These are phyloP conservation scores for Microsporum audouinii DNA, from an alignment of 2,329 filamentous ascomycete species.

Conservation along the genomic window DNA sequence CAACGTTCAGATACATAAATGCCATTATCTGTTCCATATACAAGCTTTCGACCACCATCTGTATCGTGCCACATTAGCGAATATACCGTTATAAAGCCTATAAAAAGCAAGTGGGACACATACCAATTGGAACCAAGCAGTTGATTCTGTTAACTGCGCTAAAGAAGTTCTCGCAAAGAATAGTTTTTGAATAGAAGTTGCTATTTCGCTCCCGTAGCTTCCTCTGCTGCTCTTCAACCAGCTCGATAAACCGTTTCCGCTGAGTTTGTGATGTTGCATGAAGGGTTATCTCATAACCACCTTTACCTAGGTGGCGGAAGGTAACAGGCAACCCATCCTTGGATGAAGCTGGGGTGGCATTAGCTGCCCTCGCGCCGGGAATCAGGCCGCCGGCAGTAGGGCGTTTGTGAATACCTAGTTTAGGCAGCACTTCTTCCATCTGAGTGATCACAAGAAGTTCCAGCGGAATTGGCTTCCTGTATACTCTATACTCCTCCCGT, in stretches of 20 bases:
- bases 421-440: constrained; percentile 92
- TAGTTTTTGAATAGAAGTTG: constrained; percentile 57
- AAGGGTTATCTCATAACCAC: constrained; percentile 82
- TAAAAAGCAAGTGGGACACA: constrained; percentile 23
- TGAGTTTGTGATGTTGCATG: constrained; percentile 77
- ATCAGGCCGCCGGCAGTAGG: constrained; percentile 71
- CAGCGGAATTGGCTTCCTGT: constrained; percentile 86
- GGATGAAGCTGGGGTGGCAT: constrained; percentile 38
- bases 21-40: constrained; percentile 88
- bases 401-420: constrained; percentile 66
- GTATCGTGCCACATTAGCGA: constrained; percentile 12
- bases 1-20: constrained; percentile 88
- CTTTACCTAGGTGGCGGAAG: constrained; percentile 90
- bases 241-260: constrained; percentile 92
- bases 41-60: constrained; percentile 90
- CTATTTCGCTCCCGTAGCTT: constrained; percentile 62
- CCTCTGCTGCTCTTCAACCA: constrained; percentile 82
- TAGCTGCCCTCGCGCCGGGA: constrained; percentile 44
- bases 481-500: constrained; percentile 86
- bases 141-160: constrained; percentile 82
- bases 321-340: constrained; percentile 87
- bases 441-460: constrained; percentile 88
- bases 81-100: neutral
- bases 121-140: constrained; percentile 83
- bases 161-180: constrained; percentile 78